Conservation (phyloP, 495 filamentous ascomycete genomes). For the Immersiella caudata region DNA sequence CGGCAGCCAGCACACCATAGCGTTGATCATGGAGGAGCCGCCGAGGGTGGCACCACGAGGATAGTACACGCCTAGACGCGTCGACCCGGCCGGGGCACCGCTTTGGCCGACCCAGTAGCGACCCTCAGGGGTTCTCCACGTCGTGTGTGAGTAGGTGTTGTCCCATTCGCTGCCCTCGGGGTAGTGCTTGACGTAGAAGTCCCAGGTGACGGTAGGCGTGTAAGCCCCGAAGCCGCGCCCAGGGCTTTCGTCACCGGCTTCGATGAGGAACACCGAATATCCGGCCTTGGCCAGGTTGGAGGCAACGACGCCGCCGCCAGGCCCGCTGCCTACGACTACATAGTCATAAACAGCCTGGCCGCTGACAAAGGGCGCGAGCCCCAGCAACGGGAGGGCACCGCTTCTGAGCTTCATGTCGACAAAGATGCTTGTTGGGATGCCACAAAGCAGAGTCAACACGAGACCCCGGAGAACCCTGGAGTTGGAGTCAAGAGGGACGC, state of each 20-base stretch:
- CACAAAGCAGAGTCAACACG: background rate
- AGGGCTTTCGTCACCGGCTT: constrained; percentile 57
- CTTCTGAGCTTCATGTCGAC: background rate
- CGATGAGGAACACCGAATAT: constrained; percentile 58
- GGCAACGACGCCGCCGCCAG: constrained; percentile 61
- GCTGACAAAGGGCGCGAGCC: background rate
- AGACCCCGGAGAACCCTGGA: background rate
- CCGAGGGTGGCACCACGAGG: constrained; percentile 41
- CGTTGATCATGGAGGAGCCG: constrained; percentile 43
- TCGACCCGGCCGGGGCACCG: constrained; percentile 37
- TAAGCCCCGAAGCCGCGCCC: constrained; percentile 34
- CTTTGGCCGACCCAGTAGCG: constrained; percentile 40
- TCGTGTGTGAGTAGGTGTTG: constrained; percentile 41
- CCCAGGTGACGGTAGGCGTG: constrained; percentile 42
- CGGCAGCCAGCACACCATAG: constrained; percentile 40
- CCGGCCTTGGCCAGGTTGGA: constrained; percentile 59
- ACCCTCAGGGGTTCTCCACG: constrained; percentile 38
- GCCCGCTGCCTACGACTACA: constrained; percentile 48
- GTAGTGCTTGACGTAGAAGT: constrained; percentile 44
- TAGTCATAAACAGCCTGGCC: constrained; percentile 37
- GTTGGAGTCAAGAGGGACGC: background rate
- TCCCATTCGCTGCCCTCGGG: constrained; percentile 36
- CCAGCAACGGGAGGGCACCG: constrained; percentile 1
- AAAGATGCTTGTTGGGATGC: background rate
- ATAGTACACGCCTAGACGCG: constrained; percentile 41